Base-by-base conservation (phyloP, 2,329 filamentous ascomycete species). In the Aspergillus unguis region DNA sequence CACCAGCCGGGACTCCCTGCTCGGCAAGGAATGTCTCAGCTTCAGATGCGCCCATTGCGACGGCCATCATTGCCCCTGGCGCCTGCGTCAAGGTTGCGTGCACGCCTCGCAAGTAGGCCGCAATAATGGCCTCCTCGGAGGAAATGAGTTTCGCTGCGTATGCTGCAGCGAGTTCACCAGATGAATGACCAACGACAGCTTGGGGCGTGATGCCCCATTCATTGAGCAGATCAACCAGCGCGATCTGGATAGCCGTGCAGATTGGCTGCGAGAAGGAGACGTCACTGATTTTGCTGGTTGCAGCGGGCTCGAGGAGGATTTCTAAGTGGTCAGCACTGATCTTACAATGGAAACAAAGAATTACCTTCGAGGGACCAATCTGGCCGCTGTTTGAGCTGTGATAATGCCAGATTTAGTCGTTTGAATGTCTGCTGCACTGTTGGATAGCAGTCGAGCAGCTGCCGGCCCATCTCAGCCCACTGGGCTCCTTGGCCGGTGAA, bases 121-220 rank as follows among this genome's bases (percentile, higher is more conserved):
- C 29, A 6, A 29, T 35, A 6, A 47, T 38, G 27, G 52, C 52
- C 6, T 29, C 32, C n/a, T n/a, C n/a, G n/a, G n/a, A n/a, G n/a
- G n/a, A n/a, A 2, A 54, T 26, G 5, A 25, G 33, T 2, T 44
- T 40, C 3, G 36, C 23, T 7, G 40, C 44, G 33, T 46, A 52
- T 4, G 41, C 48, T 1, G 49, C 49, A 11, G 48, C 49, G 1
- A 55, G 28, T n/a, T 52, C 53, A 5, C 52, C 52, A 4, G 48
- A 51, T 5, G 52, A 54, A 25, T 54, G 52, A 3, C 52, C 52
- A 6, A 48, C 4, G 8, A 37, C 41, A 9, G 35, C 41, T 6
- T 6, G 4, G 3, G 52, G 48, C 3, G 6, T 26, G 8, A 54
- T 4, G 5, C 36, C 42, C 27, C 45, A 40, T 5, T 25, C 8